Evolutionary conservation across 441 rosid species (phyloP), one percentile per base, ranked within the genome.

Genomic region (Arabidopsis hybrid): DNA sequence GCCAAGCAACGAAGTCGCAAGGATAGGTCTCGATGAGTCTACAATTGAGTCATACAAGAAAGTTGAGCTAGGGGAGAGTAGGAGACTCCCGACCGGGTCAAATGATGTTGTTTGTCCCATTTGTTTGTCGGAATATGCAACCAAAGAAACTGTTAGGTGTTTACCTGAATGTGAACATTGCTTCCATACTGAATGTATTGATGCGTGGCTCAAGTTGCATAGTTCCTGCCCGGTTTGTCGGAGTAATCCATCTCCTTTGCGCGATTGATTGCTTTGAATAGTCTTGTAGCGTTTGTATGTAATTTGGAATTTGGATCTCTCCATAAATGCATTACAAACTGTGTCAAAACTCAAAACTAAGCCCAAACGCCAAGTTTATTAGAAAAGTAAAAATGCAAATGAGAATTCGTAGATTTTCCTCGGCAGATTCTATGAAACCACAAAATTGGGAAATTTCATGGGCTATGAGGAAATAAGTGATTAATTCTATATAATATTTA

Each of bases 131-230:
- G 97, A 94, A 67, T 92, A 90, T 69, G 60, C 64, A 17, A 82
- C 81, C 72, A 84, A 86, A 58, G 97, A 91, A 70, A 74, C 82
- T 2, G 72, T 91, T 51, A 85, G 91, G 71, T 86, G 86, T 60
- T 85, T 90, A 68, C 95, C 97, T 0, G 87, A 88, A 60, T 90
- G 99, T 75, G 77, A 81, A 9, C 99, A 90, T 78, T 90, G 96
- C 75, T 94, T 91, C 87, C 97, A 91, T 64, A 81, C 83, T 0
- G 88, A 85, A 6, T 91, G 98, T 65, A 82, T 94, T 0, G 97
- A 91, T 51, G 87, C 80, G 42, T 91, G 98, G 96, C 91, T 94
- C 38, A 77, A 82, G 64, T 51, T 84, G 82, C 89, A 89, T 58
- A 50, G 69, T 16, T 83, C 84, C 4, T 90, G 97, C 42, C 96